phyloP scores from a whole-genome alignment of 2,329 filamentous ascomycete species.

The Ilyonectria robusta region DNA sequence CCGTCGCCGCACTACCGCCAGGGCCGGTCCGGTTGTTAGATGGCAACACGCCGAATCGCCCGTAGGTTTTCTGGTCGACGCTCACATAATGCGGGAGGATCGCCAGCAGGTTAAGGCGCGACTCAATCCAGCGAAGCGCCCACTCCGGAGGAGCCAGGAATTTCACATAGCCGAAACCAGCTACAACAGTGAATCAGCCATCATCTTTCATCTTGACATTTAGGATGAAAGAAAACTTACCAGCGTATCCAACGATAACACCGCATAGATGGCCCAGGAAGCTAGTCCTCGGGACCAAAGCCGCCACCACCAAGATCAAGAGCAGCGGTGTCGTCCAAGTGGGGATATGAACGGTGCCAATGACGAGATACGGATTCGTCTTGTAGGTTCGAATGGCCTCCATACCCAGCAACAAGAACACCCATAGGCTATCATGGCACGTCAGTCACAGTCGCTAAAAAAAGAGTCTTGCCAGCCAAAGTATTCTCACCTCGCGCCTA shows the following conservation, averaged over 20 bases:
- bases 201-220: slow-evolving; percentile 23
- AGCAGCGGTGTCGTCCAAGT: slow-evolving; percentile 94
- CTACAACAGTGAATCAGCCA: slow-evolving; percentile 57
- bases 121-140: slow-evolving; percentile 89
- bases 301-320: slow-evolving; percentile 79
- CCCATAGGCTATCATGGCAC: slow-evolving; percentile 82
- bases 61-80: slow-evolving; percentile 96
- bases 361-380: slow-evolving; percentile 82
- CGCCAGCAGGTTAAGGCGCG: slow-evolving; percentile 86
- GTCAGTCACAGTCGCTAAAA: slow-evolving; percentile 12
- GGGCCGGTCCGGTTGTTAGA: slow-evolving; percentile 59
- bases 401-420: slow-evolving; percentile 87
- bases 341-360: slow-evolving; percentile 78
- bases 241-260: slow-evolving; percentile 86
- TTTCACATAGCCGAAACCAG: slow-evolving; percentile 89
- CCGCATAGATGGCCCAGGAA: slow-evolving; percentile 90
- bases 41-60: slow-evolving; percentile 90
- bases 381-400: slow-evolving; percentile 90
- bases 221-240: slow-evolving; percentile 64
- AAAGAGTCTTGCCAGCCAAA: no score
- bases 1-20: slow-evolving; percentile 65
- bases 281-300: slow-evolving; percentile 85
- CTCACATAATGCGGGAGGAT: slow-evolving; percentile 93
- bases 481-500: slow-evolving; percentile 82
- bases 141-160: slow-evolving; percentile 92